Base-by-base conservation (phyloP, 176 grass and related monocot genomes). In the Carex littledalei region DNA sequence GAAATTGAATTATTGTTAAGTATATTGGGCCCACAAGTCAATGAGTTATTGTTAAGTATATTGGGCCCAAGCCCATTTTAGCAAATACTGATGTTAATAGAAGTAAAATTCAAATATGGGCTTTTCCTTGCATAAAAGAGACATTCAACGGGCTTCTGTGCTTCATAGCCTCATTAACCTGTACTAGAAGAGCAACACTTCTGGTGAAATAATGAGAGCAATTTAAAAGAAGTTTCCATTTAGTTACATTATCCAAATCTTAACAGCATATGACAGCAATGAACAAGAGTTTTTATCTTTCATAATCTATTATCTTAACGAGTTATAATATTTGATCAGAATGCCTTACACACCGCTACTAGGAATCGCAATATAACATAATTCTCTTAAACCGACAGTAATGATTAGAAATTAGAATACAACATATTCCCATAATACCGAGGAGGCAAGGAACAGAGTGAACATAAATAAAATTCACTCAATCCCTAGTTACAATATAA, bases 381-480 rank as follows among this genome's bases (percentile, higher is more conserved):
- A 32, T 78, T 18, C 26, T 57, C 74, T 57, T 57, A 56, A 10
- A 32, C 24, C 5, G 2, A 78, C 52, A 78, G 12, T 78, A 32
- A 32, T 9, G 39, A 74, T 43, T 24, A 8, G 4, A 50, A 52
- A 74, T 52, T 74, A 74, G 43, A 50, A 74, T 22, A 74, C 70
- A 52, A 74, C 20, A 70, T 37, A 34, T 20, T 21, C 17, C 68
- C 17, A n/a, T 43, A 8, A 11, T 21, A 5, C 37, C 0, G 37
- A 10, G 34, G 32, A 6, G 74, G 50, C 52, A 78, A 24, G 74
- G 74, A 55, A 57, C 26, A 56, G 74, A 78, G 74, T 57, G 52
- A 78, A 78, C 52, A 35, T 45, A 18, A 78, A 57, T 56, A 78
- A 18, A 54, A 17, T 57, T 78, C 74, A 78, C 74, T 56, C 74